Evolutionary conservation across 345 rosid species (phyloP).

Genomic region (Bruguiera gymnorhiza): DNA sequence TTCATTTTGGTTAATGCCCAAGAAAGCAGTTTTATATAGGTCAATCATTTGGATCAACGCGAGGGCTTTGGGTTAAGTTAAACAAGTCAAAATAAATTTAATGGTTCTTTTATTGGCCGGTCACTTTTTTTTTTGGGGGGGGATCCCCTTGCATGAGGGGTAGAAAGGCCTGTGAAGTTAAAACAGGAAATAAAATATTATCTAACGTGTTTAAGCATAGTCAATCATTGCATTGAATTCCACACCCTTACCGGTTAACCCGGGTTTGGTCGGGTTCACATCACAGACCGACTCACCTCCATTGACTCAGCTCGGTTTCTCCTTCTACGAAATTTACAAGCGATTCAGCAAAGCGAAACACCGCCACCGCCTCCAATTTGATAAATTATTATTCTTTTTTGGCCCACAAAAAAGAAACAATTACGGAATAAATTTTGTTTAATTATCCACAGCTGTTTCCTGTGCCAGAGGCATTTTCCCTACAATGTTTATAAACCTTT

Average conservation of each 20-base stretch:
- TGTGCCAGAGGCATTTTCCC: background rate
- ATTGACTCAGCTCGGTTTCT: background rate
- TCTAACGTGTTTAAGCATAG: constrained; percentile 16
- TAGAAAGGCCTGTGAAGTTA: background rate
- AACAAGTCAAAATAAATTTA: constrained; percentile 25
- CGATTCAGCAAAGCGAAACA: background rate
- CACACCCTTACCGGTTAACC: constrained; percentile 20
- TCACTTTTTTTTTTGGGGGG: constrained; percentile 1
- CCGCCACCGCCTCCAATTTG: no score
- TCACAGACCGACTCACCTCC: constrained; percentile 12
- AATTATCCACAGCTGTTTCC: background rate
- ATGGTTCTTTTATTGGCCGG: constrained; percentile 1
- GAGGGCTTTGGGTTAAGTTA: constrained; percentile 1
- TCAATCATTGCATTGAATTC: constrained; percentile 44
- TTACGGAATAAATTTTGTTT: background rate
- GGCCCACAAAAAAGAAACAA: no score
- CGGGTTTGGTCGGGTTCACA: constrained; percentile 48
- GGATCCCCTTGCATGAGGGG: no score
- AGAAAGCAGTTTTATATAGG: constrained; percentile 8
- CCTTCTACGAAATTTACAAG: constrained; percentile 12
- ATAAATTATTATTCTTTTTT: no score
- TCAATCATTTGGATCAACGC: constrained; percentile 35
- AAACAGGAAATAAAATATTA: background rate
- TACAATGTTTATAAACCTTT: background rate
- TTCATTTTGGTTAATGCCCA: background rate